phyloP scores from a whole-genome alignment of 768 basidiomycete genomes.

The Lactarius evosmus region DNA sequence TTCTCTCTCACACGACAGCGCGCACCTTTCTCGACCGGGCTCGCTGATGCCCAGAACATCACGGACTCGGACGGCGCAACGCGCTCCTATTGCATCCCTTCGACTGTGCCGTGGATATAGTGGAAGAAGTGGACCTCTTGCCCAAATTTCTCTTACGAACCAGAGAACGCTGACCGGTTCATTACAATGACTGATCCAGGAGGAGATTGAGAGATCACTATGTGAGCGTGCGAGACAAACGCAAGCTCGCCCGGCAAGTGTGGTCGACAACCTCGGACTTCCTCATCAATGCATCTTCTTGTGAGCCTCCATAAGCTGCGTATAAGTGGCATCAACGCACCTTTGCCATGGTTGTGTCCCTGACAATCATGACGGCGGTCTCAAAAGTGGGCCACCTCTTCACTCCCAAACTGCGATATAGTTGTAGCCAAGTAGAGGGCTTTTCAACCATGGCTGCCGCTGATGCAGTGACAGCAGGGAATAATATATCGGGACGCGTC shows the following conservation, averaged over 20 bases:
- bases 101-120: constrained; percentile 36
- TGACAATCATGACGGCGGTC: constrained; percentile 39
- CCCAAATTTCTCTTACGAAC: constrained; percentile 35
- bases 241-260: background rate
- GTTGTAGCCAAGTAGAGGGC: background rate
- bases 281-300: constrained; percentile 42
- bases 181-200: constrained; percentile 34
- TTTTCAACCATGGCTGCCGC: too few relatives aligned
- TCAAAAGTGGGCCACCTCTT: constrained; percentile 35
- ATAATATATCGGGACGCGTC: too few relatives aligned
- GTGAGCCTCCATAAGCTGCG: background rate
- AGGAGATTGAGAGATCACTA: constrained; percentile 33
- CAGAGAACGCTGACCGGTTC: constrained; percentile 40
- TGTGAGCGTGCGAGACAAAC: constrained; percentile 36
- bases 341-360: too few relatives aligned
- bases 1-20: background rate
- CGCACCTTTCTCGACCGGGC: constrained; percentile 37
- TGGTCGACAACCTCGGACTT: constrained; percentile 42
- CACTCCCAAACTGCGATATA: background rate
- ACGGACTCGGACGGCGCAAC: constrained; percentile 28
- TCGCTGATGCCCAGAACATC: constrained; percentile 37
- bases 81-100: constrained; percentile 35
- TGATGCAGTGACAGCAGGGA: background rate
- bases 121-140: constrained; percentile 11
- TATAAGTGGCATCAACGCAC: background rate